These are phyloP conservation scores for Hydnomerulius pinastri DNA, from an alignment of 768 basidiomycete genomes.

Conservation along the genomic window DNA sequence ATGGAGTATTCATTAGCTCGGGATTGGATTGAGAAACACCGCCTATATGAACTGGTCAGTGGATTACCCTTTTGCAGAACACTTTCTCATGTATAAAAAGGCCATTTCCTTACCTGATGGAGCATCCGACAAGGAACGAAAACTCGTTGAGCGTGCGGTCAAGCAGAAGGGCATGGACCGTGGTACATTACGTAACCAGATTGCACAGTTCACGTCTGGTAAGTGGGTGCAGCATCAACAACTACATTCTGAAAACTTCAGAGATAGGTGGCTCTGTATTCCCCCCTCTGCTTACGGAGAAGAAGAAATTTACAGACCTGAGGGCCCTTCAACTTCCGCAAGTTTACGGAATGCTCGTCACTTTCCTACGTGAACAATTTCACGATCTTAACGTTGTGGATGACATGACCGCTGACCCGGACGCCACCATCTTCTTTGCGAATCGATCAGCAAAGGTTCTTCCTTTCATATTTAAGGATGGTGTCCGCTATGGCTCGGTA, in stretches of 20 bases:
- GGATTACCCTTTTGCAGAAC: too few relatives aligned
- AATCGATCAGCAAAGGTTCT: background rate
- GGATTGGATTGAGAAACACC: constrained; percentile 22
- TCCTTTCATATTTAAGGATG: background rate
- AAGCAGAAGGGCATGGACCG: background rate
- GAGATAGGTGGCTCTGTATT: too few relatives aligned
- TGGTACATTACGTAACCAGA: background rate
- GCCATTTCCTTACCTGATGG: background rate
- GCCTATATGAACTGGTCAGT: background rate
- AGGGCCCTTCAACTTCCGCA: background rate
- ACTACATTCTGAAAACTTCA: background rate
- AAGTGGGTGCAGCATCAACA: background rate
- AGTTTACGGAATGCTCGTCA: background rate
- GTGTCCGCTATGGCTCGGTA: background rate
- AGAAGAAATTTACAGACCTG: background rate
- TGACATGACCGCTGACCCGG: background rate
- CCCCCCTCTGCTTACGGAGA: too few relatives aligned
- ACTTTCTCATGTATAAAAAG: too few relatives aligned
- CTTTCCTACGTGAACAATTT: background rate
- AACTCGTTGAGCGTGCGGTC: background rate
- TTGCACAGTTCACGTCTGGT: background rate
- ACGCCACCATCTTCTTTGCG: background rate
- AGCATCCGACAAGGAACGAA: background rate
- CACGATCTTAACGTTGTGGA: background rate
- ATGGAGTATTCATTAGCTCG: constrained; percentile 34